Conservation (phyloP, 2,329 filamentous ascomycete genomes). For the Aspergillus fumigatiaffinis region DNA sequence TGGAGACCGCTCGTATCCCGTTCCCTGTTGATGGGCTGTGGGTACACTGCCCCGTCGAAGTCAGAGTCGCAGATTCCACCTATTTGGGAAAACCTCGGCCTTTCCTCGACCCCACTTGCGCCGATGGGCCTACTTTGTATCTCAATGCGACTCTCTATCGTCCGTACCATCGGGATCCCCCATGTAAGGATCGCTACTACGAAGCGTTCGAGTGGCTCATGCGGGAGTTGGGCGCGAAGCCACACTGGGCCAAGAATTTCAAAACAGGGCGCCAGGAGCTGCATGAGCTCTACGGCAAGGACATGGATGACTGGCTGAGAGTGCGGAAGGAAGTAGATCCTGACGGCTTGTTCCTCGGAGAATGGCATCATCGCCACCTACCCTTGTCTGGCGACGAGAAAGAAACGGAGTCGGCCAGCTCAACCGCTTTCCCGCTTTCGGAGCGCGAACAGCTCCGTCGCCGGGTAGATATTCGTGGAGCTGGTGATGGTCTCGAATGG, state of each 20-base stretch:
- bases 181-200: conserved; percentile 74
- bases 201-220: conserved; percentile 88
- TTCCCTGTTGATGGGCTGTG: conserved; percentile 75
- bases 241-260: conserved; percentile 96
- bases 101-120: conserved; percentile 68
- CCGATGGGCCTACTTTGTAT: conserved; percentile 71
- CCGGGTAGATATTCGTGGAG: conserved; percentile 21
- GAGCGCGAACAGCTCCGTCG: conserved; percentile 41
- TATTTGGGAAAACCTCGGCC: conserved; percentile 50
- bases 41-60: conserved; percentile 87
- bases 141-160: conserved; percentile 88
- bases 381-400: conserved; percentile 31
- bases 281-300: conserved; percentile 63
- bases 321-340: conserved; percentile 70
- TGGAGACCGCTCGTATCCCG: conserved; percentile 68
- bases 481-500: conserved; percentile 42
- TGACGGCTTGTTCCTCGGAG: conserved; percentile 81
- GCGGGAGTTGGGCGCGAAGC: conserved; percentile 74
- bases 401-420: conserved; percentile 9
- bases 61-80: conserved; percentile 74
- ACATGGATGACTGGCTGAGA: conserved; percentile 62
- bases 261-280: conserved; percentile 56
- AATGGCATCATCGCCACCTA: conserved; percentile 78
- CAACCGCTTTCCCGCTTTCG: conserved; percentile 33
- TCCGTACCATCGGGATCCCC: conserved; percentile 73